Conservation (phyloP, 2,329 filamentous ascomycete genomes). For the Sporothrix euskadiensis region DNA sequence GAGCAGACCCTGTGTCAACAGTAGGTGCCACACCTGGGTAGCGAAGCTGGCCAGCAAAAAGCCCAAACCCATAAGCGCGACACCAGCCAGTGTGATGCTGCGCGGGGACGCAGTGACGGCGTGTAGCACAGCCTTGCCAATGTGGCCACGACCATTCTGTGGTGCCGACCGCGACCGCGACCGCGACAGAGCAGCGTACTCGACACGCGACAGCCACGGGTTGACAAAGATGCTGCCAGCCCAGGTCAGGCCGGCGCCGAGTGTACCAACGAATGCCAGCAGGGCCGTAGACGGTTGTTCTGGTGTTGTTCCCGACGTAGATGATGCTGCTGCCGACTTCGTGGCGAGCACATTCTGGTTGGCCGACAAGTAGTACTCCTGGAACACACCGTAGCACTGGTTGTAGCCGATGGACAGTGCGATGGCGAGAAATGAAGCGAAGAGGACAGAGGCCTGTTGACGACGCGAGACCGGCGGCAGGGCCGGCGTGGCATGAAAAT, state of each 20-base stretch:
- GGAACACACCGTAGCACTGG: slow-evolving; percentile 52
- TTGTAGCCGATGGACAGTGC: slow-evolving; percentile 52
- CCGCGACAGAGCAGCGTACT: slow-evolving; percentile 34
- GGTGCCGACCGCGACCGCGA: neutral
- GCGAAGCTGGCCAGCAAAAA: slow-evolving; percentile 46
- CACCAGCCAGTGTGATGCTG: slow-evolving; percentile 46
- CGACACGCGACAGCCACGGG: slow-evolving; percentile 48
- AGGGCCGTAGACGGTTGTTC: slow-evolving; percentile 43
- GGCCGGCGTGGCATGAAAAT: slow-evolving; percentile 26
- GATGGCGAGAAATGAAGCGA: slow-evolving; percentile 48
- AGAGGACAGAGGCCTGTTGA: slow-evolving; percentile 47
- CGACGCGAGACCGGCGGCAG: slow-evolving; percentile 43
- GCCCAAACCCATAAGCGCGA: slow-evolving; percentile 45
- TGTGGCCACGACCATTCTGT: slow-evolving; percentile 24
- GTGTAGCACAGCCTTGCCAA: slow-evolving; percentile 28
- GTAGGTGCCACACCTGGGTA: slow-evolving; percentile 44
- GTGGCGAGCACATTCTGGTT: slow-evolving; percentile 43
- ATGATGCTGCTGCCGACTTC: slow-evolving; percentile 29
- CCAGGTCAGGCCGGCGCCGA: slow-evolving; percentile 53
- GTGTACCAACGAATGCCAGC: slow-evolving; percentile 51
- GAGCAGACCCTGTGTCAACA: slow-evolving; percentile 48
- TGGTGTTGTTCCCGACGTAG: neutral
- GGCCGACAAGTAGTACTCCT: slow-evolving; percentile 49
- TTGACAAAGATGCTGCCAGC: slow-evolving; percentile 52
- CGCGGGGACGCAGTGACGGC: slow-evolving; percentile 28